Evolutionary conservation across 176 grass and related monocot species (phyloP), one percentile per base, ranked within the genome.

Genomic region (Eragrostis nindensis): DNA sequence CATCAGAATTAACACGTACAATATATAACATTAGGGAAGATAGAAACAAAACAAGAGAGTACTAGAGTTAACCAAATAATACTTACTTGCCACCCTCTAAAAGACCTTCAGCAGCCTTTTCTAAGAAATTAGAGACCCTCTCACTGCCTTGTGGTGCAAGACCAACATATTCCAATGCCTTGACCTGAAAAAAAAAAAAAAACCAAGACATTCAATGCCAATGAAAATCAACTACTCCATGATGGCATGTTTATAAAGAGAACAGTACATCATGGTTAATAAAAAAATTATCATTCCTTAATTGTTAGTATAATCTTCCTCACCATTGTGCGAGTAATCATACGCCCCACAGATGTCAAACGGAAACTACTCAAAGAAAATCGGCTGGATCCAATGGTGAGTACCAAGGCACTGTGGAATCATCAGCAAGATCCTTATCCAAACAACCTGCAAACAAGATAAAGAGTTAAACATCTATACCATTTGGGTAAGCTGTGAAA

Each of bases 351-450:
- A 21, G 90, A 63, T 30, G 95, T 98, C 80, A 94, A 79, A 63
- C 95, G 95, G 65, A 98, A 98, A 83, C 95, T 92, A 87, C 92
- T 92, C 50, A 94, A 68, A 1, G 95, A 98, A 68, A 98, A 87
- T 48, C 77, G 82, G 54, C 92, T 59, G 82, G 57, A 80, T 98
- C 95, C 85, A 98, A 80, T 26, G 95, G 95, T 80, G 92, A 80
- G 88, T 91, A 98, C 95, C 95, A 98, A 74, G 95, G 73, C 64
- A 94, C 48, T 30, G 88, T 90, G 69, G 95, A 98, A 90, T 94
- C 92, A 70, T 64, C 80, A 24, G 90, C 86, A 70, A 94, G 90
- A 87, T 98, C 95, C 83, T 89, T 92, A 30, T 92, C 87, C 80
- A 94, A 86, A 94, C 50, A 83, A 98, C 85, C 95, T 98, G 86